Conservation (phyloP, 352 stramenopile genomes). For the Peronospora tabacina region DNA sequence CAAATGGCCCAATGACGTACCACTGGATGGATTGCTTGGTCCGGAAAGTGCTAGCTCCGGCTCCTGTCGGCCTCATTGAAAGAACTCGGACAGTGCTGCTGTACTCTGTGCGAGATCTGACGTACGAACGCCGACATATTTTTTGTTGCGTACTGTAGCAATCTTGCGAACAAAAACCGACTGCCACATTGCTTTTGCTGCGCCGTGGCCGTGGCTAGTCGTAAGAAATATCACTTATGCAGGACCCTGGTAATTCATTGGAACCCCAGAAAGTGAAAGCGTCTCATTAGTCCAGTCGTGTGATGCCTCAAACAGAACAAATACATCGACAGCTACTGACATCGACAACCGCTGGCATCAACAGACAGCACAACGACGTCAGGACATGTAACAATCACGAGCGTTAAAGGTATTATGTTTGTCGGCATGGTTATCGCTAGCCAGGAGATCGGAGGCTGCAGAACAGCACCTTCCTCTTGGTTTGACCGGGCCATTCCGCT, state of each 20-base stretch:
- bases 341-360: constrained; percentile 1
- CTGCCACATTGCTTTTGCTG: constrained; percentile 37
- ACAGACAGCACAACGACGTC: constrained; percentile 2
- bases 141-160: constrained; percentile 55
- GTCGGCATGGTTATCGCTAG: constrained; percentile 30
- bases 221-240: constrained; percentile 8
- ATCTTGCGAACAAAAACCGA: constrained; percentile 74
- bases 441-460: constrained; percentile 8
- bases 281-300: constrained; percentile 1
- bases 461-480: constrained; percentile 15
- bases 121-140: constrained; percentile 48
- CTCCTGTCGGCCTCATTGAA: too few species aligned
- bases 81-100: too few species aligned
- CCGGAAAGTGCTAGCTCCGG: too few species aligned
- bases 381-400: constrained; percentile 2
- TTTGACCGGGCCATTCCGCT: constrained; percentile 5
- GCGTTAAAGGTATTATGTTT: constrained; percentile 31
- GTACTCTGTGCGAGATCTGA: neutral
- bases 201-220: constrained; percentile 7
- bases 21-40: too few species aligned
- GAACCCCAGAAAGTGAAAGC: too few species aligned
- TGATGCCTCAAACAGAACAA: neutral
- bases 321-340: too few species aligned
- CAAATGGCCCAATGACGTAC: too few species aligned
- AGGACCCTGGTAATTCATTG: constrained; percentile 9